These are phyloP conservation scores for Hericium coralloides DNA, from an alignment of 768 basidiomycete genomes.

Conservation along the genomic window DNA sequence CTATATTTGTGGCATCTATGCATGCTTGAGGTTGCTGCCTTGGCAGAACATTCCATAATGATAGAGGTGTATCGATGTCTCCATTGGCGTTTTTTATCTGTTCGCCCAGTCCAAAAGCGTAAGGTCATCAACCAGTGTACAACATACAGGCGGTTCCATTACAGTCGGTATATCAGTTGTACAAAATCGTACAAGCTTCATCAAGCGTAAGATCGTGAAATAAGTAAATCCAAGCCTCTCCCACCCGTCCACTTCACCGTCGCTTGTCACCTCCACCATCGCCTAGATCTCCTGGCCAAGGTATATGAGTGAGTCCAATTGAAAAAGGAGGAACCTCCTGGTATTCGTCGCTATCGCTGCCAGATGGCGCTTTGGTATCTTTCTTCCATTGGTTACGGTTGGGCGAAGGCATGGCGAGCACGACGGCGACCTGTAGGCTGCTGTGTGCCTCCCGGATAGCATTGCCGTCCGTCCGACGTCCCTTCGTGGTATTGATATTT, in stretches of 20 bases:
- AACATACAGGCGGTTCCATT: too few relatives aligned
- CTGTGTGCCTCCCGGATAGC: neutral
- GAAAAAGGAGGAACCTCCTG: neutral
- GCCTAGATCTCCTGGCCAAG: neutral
- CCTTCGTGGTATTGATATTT: neutral
- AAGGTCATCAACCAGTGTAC: too few relatives aligned
- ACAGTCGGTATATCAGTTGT: too few relatives aligned
- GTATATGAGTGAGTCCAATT: neutral
- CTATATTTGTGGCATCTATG: too few relatives aligned
- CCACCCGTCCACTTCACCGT: neutral
- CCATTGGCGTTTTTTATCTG: too few relatives aligned
- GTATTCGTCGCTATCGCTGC: neutral
- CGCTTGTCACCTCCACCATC: neutral
- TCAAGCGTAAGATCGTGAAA: neutral
- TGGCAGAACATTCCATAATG: too few relatives aligned
- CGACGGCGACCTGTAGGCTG: slow-evolving; percentile 7
- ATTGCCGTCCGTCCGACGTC: neutral
- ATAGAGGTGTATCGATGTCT: too few relatives aligned
- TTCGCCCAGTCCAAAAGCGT: too few relatives aligned
- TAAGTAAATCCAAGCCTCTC: neutral
- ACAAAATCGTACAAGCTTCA: too few relatives aligned
- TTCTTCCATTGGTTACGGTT: neutral
- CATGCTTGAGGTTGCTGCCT: too few relatives aligned
- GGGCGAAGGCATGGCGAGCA: slow-evolving; percentile 13
- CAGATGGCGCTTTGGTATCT: neutral